phyloP scores from a whole-genome alignment of 495 filamentous ascomycete genomes.

The Rostrohypoxylon terebratum region DNA sequence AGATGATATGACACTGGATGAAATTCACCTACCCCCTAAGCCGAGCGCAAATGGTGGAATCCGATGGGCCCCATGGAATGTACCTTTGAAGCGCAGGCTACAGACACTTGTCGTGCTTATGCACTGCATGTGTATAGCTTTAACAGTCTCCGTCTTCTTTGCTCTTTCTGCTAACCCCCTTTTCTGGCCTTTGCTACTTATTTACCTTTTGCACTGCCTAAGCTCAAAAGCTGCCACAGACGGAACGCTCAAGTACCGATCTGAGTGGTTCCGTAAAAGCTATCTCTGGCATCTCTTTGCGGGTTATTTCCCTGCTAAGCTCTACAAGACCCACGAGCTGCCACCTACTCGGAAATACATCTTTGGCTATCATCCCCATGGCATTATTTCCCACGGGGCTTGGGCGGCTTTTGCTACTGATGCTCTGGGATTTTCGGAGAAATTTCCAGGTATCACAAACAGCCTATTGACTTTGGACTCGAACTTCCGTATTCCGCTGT shows the following conservation, averaged over 20 bases:
- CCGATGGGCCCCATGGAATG: constrained; percentile 86
- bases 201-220: constrained; percentile 86
- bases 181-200: constrained; percentile 90
- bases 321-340: constrained; percentile 86
- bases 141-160: constrained; percentile 84
- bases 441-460: constrained; percentile 97
- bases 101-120: constrained; percentile 88
- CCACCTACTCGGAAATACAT: constrained; percentile 92
- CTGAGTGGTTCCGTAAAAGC: constrained; percentile 76
- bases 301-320: constrained; percentile 87
- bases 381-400: constrained; percentile 95
- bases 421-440: constrained; percentile 83
- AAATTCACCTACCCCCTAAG: constrained; percentile 41
- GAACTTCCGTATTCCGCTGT: constrained; percentile 94
- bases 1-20: constrained; percentile 46
- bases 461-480: constrained; percentile 90
- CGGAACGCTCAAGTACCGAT: constrained; percentile 78
- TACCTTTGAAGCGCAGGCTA: constrained; percentile 85
- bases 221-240: constrained; percentile 80
- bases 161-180: constrained; percentile 90
- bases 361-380: constrained; percentile 97
- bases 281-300: constrained; percentile 89
- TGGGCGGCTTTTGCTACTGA: constrained; percentile 95
- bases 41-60: constrained; percentile 57
- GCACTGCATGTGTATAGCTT: constrained; percentile 84